Base-by-base conservation (phyloP, 2,329 filamentous ascomycete species). In the Aureobasidium musti region DNA sequence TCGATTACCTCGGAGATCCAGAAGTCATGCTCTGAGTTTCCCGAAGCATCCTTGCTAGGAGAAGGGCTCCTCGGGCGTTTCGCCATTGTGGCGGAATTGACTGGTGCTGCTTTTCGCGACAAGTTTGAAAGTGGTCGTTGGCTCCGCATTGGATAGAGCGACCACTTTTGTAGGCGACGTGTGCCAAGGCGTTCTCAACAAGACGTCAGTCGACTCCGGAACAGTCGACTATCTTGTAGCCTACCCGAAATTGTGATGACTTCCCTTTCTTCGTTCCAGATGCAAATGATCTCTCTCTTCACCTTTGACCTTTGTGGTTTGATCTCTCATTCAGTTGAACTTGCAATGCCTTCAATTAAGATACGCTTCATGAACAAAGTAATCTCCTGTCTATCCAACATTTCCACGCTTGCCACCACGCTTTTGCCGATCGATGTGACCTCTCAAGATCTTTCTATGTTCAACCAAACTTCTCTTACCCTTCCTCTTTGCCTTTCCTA, bases 401-500 rank as follows among this genome's bases (percentile, higher is more conserved):
- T 97, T 97, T 65, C 89, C 87, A 74, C 91, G 86, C 77, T 89
- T 87, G 7, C 94, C 94, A 63, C 93, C 94, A 68, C 87, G 87
- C 82, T 96, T 96, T 76, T 87, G 88, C 76, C 93, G 85, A 67
- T 93, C 88, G 33, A 94, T 84, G 78, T 98, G 94, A 2, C 88
- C 90, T 76, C 86, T 89, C 71, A 98, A 79, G 41, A 92, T 87
- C 80, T 89, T 92, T 74, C 86, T 87, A 70, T 92, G 92, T 79
- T 97, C 89, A 14, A 91, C 87, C 78, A 99, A 81, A 85, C 92
- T 97, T 74, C 93, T 86, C 88, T 97, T 97, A 75, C 95, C 90
- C 84, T 98, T 99, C 71, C 85, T 86, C 84, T 95, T 96, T 13
- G 95, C 95, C 83, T 99, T 98, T 67, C 94, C 91, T 68, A 99